Evolutionary conservation across 805 yeast genomes (phyloP), one percentile per base, ranked within the genome.

Genomic region (Candida caryicola): DNA sequence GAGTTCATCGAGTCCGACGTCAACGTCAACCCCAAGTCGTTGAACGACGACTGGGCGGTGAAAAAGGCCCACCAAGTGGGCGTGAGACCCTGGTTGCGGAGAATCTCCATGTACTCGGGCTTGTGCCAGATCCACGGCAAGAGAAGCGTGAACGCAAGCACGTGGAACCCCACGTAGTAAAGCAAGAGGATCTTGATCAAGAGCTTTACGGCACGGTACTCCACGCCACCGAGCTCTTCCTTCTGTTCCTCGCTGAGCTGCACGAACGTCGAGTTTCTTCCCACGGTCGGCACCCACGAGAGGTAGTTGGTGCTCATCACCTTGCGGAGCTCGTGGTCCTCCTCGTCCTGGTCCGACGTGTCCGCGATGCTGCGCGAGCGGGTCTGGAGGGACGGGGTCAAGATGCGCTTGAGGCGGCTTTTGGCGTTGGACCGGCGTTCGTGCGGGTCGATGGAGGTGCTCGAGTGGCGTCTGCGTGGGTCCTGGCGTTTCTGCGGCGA

Each of bases 161-260:
- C 43, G 52, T 85, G 88, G 53, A 87, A 80, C 0, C 96, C 95
- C 39, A 89, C 45, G 51, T 86, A 89, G 54, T 86, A 93, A 4
- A 59, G 41, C 0, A 78, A 55, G 10, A 91, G 61, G 31, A 91
- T 75, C 46, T 76, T 74, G 41, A 84, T 78, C 40, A 93, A 64
- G 7, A 89, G 64, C 54, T 88, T 88, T 41, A 86, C 73, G 0
- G 99, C 88, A 31, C 97, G 74, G 57, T 93, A 93, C 55, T 93
- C 99, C 12, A 93, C 96, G 34, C 99, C 99, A 27, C 99, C 99
- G 27, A 93, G 65, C 58, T 93, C 99, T 42, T 85, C 95, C 52
- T 87, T 89, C 59, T 93, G 98, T 17, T 75, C 81, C 26, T 81
- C 86, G 2, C 87, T 79, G 30, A 93, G 60, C 12, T 84, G 84